Evolutionary conservation across 192 early-diverging fungal genomes (phyloP).

Genomic region (Pecoramyces ruminantium): DNA sequence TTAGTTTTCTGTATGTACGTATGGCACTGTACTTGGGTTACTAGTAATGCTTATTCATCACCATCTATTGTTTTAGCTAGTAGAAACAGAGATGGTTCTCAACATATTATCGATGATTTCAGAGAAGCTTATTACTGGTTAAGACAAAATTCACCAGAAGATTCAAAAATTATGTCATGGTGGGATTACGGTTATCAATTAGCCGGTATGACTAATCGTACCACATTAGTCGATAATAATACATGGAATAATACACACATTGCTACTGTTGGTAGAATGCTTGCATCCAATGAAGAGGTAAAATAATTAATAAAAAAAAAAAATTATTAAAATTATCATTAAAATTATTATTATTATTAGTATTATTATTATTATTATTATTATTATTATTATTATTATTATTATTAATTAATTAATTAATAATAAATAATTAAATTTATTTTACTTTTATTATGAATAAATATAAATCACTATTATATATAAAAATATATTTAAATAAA

Average conservation of each 20-base stretch:
- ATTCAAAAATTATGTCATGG: conserved; percentile 95
- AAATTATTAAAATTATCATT: no score
- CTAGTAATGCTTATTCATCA: conserved; percentile 92
- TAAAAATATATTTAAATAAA: no score
- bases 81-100: conserved; percentile 68
- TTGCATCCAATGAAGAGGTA: conserved; percentile 79
- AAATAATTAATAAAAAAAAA: no score
- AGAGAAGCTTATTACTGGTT: conserved; percentile 99
- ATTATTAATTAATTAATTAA: no score
- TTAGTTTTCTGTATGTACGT: conserved; percentile 72
- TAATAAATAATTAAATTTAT: no score
- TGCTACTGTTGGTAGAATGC: conserved; percentile 88
- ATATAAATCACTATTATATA: no score
- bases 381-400: no score
- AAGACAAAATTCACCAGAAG: conserved; percentile 79
- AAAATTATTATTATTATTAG: no score
- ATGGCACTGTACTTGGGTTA: conserved; percentile 98
- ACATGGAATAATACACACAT: conserved; percentile 99
- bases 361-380: no score
- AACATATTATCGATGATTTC: conserved; percentile 97
- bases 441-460: no score
- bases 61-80: conserved; percentile 96
- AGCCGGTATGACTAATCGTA: conserved; percentile 95
- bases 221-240: conserved; percentile 97
- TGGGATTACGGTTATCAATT: conserved; percentile 99